Evolutionary conservation across 441 rosid species (phyloP).

Genomic region (Adansonia gregorii): DNA sequence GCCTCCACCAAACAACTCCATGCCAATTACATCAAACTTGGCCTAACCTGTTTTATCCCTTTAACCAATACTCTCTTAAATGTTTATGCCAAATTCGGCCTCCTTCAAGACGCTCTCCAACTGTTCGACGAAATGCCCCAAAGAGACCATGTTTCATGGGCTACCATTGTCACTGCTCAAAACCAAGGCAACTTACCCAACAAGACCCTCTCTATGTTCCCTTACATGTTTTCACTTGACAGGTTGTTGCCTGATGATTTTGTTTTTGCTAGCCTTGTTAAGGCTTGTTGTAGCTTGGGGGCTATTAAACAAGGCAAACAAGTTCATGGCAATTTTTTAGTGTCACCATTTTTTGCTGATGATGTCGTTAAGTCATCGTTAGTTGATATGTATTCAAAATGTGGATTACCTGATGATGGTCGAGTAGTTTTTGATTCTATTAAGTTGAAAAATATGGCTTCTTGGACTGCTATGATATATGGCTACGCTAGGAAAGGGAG

Average conservation of each 20-base stretch:
- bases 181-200: constrained; percentile 56
- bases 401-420: constrained; percentile 49
- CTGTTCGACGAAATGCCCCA: constrained; percentile 71
- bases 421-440: constrained; percentile 60
- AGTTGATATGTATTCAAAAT: constrained; percentile 84
- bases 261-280: constrained; percentile 62
- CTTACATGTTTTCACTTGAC: constrained; percentile 35
- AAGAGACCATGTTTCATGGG: constrained; percentile 72
- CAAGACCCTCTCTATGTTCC: constrained; percentile 53
- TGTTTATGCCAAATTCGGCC: constrained; percentile 59
- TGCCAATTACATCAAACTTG: constrained; percentile 57
- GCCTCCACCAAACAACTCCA: constrained; percentile 49
- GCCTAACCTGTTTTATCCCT: constrained; percentile 40
- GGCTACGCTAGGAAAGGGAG: constrained; percentile 73
- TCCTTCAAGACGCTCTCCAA: constrained; percentile 43
- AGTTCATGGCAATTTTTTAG: constrained; percentile 58
- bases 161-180: constrained; percentile 71
- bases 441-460: constrained; percentile 48
- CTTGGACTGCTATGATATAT: constrained; percentile 72
- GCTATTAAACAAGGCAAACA: constrained; percentile 59
- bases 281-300: constrained; percentile 67
- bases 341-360: constrained; percentile 50
- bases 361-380: constrained; percentile 79
- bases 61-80: constrained; percentile 58
- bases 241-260: constrained; percentile 69